phyloP scores from a whole-genome alignment of 139 green algal species.

The Chlorella vulgaris region DNA sequence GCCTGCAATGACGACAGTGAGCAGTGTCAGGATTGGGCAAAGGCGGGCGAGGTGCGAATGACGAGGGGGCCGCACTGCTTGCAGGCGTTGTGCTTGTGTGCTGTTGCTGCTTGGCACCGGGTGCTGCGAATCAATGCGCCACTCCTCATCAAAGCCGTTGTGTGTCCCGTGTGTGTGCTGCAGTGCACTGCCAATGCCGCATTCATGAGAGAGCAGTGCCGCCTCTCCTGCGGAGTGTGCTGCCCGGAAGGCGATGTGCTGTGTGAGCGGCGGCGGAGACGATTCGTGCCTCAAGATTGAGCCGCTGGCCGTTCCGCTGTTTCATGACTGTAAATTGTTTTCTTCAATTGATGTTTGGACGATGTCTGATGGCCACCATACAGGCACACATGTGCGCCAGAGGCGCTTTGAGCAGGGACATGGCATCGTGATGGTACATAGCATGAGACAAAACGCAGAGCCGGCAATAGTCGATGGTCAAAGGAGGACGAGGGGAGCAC shows the following conservation, averaged over 20 bases:
- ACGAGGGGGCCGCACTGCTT: neutral
- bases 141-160: neutral
- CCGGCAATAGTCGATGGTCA: no score
- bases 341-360: no score
- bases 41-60: conserved; percentile 2
- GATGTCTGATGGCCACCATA: no score
- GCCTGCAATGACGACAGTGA: conserved; percentile 7
- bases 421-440: no score
- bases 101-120: neutral
- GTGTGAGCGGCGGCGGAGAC: conserved; percentile 16
- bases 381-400: no score
- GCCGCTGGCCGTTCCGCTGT: neutral
- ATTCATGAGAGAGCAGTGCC: conserved; percentile 20
- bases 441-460: no score
- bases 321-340: neutral
- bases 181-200: conserved; percentile 4
- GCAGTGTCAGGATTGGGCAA: neutral
- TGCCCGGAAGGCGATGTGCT: conserved; percentile 30
- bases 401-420: no score
- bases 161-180: neutral
- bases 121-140: neutral
- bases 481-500: no score
- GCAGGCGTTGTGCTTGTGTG: neutral
- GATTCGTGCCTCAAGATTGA: neutral
- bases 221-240: conserved; percentile 13